These are phyloP conservation scores for Rheum nobile DNA, from an alignment of 148 eudicot genomes.

Conservation along the genomic window DNA sequence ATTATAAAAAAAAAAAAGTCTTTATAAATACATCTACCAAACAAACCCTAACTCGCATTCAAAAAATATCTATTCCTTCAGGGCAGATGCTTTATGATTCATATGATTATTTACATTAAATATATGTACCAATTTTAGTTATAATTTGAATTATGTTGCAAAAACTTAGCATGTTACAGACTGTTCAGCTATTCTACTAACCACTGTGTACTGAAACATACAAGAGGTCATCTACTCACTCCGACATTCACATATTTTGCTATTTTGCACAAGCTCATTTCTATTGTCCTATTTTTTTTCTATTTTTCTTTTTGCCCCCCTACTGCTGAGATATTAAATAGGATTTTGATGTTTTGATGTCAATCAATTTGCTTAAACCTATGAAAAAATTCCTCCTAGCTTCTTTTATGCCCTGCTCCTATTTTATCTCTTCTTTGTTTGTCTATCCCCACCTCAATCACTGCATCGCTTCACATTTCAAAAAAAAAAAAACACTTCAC, in stretches of 20 bases:
- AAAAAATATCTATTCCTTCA: neutral
- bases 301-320: neutral
- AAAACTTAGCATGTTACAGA: neutral
- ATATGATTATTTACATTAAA: neutral
- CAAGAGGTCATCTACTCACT: neutral
- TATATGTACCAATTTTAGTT: neutral
- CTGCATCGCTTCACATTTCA: neutral
- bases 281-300: neutral
- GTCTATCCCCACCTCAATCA: neutral
- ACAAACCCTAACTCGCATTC: neutral
- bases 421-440: neutral
- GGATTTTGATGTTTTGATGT: neutral
- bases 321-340: neutral
- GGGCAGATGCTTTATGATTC: neutral
- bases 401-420: neutral
- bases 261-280: neutral
- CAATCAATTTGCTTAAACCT: conserved; percentile 3
- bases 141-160: neutral
- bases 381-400: neutral
- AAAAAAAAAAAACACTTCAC: neutral
- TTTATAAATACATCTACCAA: too few relatives aligned
- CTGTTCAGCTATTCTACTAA: neutral
- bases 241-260: neutral
- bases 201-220: neutral
- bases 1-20: too few relatives aligned